Percentiles rank a stretch among this genome's conserved stretches.
Conservation (phyloP, 2,329 filamentous ascomycete species). For the Drechslerella coelobrocha region DNA sequence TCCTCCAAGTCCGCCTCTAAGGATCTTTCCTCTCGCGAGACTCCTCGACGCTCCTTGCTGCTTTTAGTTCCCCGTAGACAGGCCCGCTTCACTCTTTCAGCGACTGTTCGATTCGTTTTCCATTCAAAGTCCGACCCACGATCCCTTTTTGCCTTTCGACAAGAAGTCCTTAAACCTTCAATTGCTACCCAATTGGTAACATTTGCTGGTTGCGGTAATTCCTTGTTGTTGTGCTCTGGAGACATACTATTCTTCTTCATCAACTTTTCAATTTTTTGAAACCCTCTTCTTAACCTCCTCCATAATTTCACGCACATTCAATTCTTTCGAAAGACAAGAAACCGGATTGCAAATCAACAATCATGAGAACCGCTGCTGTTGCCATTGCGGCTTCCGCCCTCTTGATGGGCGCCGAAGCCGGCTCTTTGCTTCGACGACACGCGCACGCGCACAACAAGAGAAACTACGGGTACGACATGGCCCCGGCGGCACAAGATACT, state of each 20-base stretch:
- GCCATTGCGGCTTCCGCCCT: slow-evolving; percentile 49
- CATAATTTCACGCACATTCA: no score
- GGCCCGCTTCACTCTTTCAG: slow-evolving; percentile 50
- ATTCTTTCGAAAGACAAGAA: slow-evolving; percentile 29
- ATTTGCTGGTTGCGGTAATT: background rate
- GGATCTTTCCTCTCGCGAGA: slow-evolving; percentile 38
- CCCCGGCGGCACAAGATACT: slow-evolving; percentile 40
- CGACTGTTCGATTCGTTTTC: slow-evolving; percentile 45
- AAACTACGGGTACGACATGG: slow-evolving; percentile 40
- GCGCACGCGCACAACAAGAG: slow-evolving; percentile 46
- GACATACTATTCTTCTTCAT: background rate
- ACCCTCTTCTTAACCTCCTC: slow-evolving; percentile 3
- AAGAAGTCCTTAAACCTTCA: background rate
- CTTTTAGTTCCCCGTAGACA: slow-evolving; percentile 48
- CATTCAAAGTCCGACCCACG: slow-evolving; percentile 39
- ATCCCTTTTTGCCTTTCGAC: slow-evolving; percentile 17
- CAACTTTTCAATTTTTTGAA: slow-evolving; percentile 11
- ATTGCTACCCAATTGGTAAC: slow-evolving; percentile 4
- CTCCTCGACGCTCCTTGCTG: slow-evolving; percentile 50
- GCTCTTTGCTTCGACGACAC: slow-evolving; percentile 48
- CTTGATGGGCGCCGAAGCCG: slow-evolving; percentile 46
- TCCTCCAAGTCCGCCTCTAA: slow-evolving; percentile 26
- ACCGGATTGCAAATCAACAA: slow-evolving; percentile 3
- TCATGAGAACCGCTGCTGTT: slow-evolving; percentile 42
- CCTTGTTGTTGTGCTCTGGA: background rate